Conservation (phyloP, 1,284 basidiomycete genomes). For the Thelephora terrestris region DNA sequence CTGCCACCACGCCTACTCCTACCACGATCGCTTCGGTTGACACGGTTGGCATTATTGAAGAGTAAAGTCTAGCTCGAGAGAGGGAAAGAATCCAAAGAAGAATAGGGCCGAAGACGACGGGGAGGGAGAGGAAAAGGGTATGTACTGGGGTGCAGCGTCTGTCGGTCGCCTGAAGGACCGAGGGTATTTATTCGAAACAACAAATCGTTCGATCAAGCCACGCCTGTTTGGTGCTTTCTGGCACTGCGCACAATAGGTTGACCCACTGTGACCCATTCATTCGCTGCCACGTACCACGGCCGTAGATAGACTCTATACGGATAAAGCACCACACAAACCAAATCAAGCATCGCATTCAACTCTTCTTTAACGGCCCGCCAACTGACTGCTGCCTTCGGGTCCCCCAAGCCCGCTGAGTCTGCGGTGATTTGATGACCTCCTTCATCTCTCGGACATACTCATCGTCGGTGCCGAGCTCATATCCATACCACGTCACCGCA, state of each 20-base stretch:
- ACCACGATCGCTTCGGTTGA: constrained; percentile 63
- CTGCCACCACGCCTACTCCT: constrained; percentile 58
- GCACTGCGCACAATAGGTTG: too few relatives aligned
- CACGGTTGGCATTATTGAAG: constrained; percentile 34
- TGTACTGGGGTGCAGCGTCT: background rate
- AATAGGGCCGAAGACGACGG: constrained; percentile 7
- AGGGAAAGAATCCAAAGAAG: constrained; percentile 9
- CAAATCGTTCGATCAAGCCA: too few relatives aligned
- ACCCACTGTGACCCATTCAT: too few relatives aligned
- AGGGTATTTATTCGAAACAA: too few relatives aligned
- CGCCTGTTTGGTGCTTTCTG: too few relatives aligned
- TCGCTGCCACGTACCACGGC: too few relatives aligned
- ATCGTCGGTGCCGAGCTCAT: constrained; percentile 46
- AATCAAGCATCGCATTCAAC: background rate
- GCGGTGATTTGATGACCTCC: constrained; percentile 26
- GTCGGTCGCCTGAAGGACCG: too few relatives aligned
- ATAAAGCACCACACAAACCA: too few relatives aligned
- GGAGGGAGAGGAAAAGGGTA: constrained; percentile 7
- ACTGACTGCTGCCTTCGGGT: constrained; percentile 27
- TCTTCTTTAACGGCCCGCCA: constrained; percentile 17
- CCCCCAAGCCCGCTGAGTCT: constrained; percentile 37
- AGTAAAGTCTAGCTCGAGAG: constrained; percentile 24
- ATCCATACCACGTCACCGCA: constrained; percentile 41
- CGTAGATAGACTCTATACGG: too few relatives aligned
- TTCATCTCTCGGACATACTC: constrained; percentile 32